phyloP scores from a whole-genome alignment of 1,284 basidiomycete species.

The Rhodotorula sp. region DNA sequence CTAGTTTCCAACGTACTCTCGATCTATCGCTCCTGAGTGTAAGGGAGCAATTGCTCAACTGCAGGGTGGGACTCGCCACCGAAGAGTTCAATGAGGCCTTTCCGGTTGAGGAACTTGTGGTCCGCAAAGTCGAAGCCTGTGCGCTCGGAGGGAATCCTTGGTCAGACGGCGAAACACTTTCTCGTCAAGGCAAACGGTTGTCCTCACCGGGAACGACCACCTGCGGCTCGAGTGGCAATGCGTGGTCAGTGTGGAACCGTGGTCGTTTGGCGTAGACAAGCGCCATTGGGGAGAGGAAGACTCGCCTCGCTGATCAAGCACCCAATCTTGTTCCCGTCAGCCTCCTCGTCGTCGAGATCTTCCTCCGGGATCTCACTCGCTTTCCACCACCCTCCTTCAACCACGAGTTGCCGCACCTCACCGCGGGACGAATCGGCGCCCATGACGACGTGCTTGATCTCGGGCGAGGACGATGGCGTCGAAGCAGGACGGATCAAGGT shows the following conservation, averaged over 20 bases:
- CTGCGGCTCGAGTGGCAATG: no score
- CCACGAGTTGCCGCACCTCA: slow-evolving; percentile 55
- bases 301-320: slow-evolving; percentile 57
- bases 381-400: slow-evolving; percentile 58
- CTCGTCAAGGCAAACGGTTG: no score
- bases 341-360: slow-evolving; percentile 46
- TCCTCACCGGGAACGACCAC: background rate
- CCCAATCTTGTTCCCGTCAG: slow-evolving; percentile 46
- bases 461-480: slow-evolving; percentile 44
- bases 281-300: slow-evolving; percentile 45
- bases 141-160: background rate
- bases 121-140: slow-evolving; percentile 51
- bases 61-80: slow-evolving; percentile 26
- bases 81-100: slow-evolving; percentile 50
- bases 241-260: background rate
- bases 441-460: slow-evolving; percentile 54
- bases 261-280: slow-evolving; percentile 17
- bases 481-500: slow-evolving; percentile 53
- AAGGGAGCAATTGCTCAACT: slow-evolving; percentile 10
- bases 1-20: background rate
- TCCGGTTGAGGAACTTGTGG: slow-evolving; percentile 53
- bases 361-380: slow-evolving; percentile 54
- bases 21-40: slow-evolving; percentile 6
- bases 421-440: slow-evolving; percentile 51
- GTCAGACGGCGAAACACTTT: no score